Evolutionary conservation across 352 stramenopile genomes (phyloP), one percentile per base, ranked within the genome.

Genomic region (Phytopythium montanum): DNA sequence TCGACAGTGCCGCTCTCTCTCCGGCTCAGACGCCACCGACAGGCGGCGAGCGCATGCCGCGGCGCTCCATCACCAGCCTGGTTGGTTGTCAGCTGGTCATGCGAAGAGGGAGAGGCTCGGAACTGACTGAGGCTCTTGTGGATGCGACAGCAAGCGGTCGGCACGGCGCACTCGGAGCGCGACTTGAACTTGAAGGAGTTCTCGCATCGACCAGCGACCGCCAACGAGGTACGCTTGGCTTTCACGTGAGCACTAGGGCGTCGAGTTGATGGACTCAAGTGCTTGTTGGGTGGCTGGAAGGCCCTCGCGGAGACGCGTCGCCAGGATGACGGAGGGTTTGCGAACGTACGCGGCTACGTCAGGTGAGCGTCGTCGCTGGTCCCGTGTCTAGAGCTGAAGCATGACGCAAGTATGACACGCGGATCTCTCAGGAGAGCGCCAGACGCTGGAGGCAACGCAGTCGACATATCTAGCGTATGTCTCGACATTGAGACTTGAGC

Each of bases 301-400:
- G 19, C 29, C 18, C 19, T 28, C 8, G 28, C 29, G 19, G 49
- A 55, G 49, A n/a, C 49, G 5, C 49, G 49, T 12, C 28, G 8
- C 1, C 28, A 5, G 28, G 53, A 59, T 9, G 26, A 38, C 5
- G 34, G 34, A 36, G 36, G 31, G 23, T 50, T 59, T 19, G 36
- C 23, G 5, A 66, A 67, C 18, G 54, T 83, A 9, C 61, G 73
- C 46, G 79, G 76, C 28, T 82, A 83, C 56, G 76, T 86, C 36
- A 79, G 76, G 79, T 89, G 60, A 62, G 56, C 49, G 28, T 26
- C n/a, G 5, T 26, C 14, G 29, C 19, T n/a, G 29, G 19, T n/a
- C 1, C 44, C 34, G 34, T 28, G 9, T 39, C 14, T 56, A 21
- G 28, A n/a, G n/a, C n/a, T 36, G 1, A 25, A 41, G 21, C 13